Evolutionary conservation across 2,329 filamentous ascomycete genomes (phyloP).

Genomic region (Calonectria honghensis): DNA sequence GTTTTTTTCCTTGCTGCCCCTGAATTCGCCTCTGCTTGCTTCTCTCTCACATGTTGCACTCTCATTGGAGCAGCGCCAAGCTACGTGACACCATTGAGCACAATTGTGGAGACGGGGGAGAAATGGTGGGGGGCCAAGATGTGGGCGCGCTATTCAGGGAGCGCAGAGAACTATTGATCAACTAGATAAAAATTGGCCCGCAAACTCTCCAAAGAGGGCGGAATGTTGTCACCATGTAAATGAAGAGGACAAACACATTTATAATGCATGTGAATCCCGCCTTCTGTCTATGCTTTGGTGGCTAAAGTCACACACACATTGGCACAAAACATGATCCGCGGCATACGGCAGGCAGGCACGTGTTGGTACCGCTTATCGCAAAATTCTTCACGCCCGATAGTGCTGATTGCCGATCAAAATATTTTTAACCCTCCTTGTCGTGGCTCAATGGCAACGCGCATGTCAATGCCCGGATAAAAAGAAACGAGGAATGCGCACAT

Average conservation of each 20-base stretch:
- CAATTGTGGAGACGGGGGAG: conserved; percentile 6
- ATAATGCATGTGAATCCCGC: neutral
- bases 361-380: conserved; percentile 8
- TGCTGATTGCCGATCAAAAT: conserved; percentile 14
- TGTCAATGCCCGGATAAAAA: neutral
- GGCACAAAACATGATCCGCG: neutral
- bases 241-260: neutral
- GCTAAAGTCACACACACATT: conserved; percentile 4
- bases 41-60: neutral
- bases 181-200: conserved; percentile 7
- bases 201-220: conserved; percentile 10
- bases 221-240: neutral
- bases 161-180: neutral
- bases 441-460: neutral
- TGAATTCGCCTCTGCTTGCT: neutral
- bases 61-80: conserved; percentile 7
- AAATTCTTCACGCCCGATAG: neutral
- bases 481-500: neutral
- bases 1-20: neutral
- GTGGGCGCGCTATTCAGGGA: neutral
- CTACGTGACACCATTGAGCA: conserved; percentile 21
- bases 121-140: neutral
- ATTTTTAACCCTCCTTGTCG: conserved; percentile 15
- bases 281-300: neutral
- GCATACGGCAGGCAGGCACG: neutral